Conservation (phyloP, 495 filamentous ascomycete genomes). For the Corynascus novoguineensis region DNA sequence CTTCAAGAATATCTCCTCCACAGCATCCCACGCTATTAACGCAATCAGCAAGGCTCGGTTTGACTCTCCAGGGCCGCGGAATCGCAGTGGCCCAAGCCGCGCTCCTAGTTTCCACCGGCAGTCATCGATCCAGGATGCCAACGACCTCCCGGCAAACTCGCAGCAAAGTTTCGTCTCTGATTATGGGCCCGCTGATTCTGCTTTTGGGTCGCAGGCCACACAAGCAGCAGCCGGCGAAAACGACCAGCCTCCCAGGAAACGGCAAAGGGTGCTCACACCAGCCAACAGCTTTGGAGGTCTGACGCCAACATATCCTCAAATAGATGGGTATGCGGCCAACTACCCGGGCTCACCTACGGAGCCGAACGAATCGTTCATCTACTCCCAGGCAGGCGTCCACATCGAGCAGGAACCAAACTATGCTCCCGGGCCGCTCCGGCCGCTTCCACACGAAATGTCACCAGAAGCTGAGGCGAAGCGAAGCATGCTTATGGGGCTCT, state of each 20-base stretch:
- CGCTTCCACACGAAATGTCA: constrained; percentile 61
- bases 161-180: constrained; percentile 47
- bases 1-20: constrained; percentile 92
- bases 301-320: constrained; percentile 37
- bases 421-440: constrained; percentile 55
- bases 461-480: constrained; percentile 68
- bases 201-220: constrained; percentile 36
- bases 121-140: constrained; percentile 56
- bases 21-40: constrained; percentile 83
- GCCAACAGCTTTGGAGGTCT: constrained; percentile 45
- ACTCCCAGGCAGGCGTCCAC: constrained; percentile 53
- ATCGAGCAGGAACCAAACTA: constrained; percentile 49
- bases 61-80: constrained; percentile 74
- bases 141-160: constrained; percentile 43
- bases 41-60: constrained; percentile 93
- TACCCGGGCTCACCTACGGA: constrained; percentile 69
- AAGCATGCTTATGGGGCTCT: constrained; percentile 77
- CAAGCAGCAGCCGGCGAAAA: constrained; percentile 48
- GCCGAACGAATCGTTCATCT: constrained; percentile 77
- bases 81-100: constrained; percentile 42
- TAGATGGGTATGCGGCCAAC: constrained; percentile 46
- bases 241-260: constrained; percentile 79
- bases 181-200: constrained; percentile 44
- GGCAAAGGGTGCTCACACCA: constrained; percentile 46
- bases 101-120: constrained; percentile 52